Evolutionary conservation across 176 grass and related monocot genomes (phyloP).

Genomic region (Bothriochloa decipiens): DNA sequence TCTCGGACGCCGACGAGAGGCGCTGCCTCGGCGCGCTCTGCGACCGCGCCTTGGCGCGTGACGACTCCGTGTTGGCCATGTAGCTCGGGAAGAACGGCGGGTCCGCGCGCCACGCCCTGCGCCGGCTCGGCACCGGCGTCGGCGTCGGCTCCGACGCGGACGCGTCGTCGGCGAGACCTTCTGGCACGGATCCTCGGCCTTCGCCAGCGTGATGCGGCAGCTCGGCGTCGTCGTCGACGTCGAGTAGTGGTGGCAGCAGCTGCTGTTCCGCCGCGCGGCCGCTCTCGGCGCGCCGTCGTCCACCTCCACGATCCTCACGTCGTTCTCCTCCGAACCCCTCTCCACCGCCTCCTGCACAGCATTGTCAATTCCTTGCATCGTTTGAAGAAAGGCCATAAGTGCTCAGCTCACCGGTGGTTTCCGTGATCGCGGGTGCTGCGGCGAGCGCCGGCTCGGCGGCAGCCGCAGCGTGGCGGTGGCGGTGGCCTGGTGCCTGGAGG

Average conservation of each 20-base stretch:
- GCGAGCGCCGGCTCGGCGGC: slow-evolving; percentile 39
- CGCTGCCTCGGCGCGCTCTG: slow-evolving; percentile 76
- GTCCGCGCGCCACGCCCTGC: not conserved
- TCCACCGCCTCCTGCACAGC: slow-evolving; percentile 16
- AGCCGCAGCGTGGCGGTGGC: slow-evolving; percentile 11
- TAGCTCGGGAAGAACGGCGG: slow-evolving; percentile 44
- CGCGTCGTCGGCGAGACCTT: slow-evolving; percentile 39
- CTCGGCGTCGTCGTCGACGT: not conserved
- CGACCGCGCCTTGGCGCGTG: slow-evolving; percentile 70
- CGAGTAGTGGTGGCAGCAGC: slow-evolving; percentile 18
- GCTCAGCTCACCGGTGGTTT: slow-evolving; percentile 30
- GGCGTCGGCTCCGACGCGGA: slow-evolving; percentile 41
- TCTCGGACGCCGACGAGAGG: slow-evolving; percentile 27
- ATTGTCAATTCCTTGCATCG: not conserved
- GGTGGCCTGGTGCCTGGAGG: not conserved
- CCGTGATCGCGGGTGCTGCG: slow-evolving; percentile 41
- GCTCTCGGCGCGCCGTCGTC: slow-evolving; percentile 18
- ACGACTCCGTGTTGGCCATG: slow-evolving; percentile 83
- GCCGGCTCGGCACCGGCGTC: slow-evolving; percentile 11
- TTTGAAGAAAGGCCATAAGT: not conserved
- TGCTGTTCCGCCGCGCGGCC: slow-evolving; percentile 8
- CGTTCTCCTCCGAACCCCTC: slow-evolving; percentile 35
- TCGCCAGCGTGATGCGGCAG: slow-evolving; percentile 17
- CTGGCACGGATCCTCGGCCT: slow-evolving; percentile 17
- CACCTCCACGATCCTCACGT: slow-evolving; percentile 51